A percentile compares a stretch with the other conserved stretches of the same genome.
Evolutionary conservation across 495 filamentous ascomycete genomes (phyloP).

Genomic region (Bacidia gigantensis): DNA sequence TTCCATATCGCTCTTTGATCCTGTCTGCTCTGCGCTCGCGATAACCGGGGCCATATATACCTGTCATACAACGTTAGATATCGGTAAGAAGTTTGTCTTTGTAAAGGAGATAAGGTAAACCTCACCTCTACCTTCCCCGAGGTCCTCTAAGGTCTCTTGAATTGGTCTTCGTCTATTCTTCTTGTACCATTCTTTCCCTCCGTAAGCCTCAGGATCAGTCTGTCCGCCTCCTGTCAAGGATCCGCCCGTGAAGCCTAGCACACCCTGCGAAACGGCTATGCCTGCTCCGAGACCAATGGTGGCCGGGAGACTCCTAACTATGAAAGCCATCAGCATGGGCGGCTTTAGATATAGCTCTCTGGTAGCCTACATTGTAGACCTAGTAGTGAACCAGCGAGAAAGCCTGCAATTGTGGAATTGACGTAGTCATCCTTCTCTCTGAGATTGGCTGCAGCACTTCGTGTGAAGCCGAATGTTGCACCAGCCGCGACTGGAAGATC

Average conservation of each 20-base stretch:
- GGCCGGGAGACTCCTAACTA: conserved; percentile 65
- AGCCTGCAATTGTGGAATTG: conserved; percentile 60
- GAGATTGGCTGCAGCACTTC: conserved; percentile 59
- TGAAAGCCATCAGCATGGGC: background rate
- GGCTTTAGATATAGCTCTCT: background rate
- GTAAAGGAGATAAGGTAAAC: too few relatives aligned
- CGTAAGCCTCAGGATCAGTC: conserved; percentile 59
- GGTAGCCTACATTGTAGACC: conserved; percentile 45
- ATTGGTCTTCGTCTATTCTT: conserved; percentile 61
- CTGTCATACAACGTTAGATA: conserved; percentile 29
- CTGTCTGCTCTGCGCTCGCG: conserved; percentile 71
- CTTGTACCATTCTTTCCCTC: conserved; percentile 61
- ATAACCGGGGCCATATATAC: conserved; percentile 72
- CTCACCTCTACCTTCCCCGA: conserved; percentile 85
- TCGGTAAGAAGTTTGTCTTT: too few relatives aligned
- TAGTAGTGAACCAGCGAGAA: conserved; percentile 53
- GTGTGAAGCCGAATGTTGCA: conserved; percentile 64
- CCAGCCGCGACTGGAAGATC: conserved; percentile 55
- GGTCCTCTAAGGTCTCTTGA: conserved; percentile 64
- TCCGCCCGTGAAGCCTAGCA: conserved; percentile 69
- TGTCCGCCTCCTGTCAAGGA: conserved; percentile 40
- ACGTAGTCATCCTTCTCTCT: conserved; percentile 58
- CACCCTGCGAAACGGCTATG: conserved; percentile 48
- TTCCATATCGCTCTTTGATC: conserved; percentile 80
- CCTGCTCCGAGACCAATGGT: conserved; percentile 63